Conservation (phyloP, 345 rosid genomes). For the Hibiscus trionum region DNA sequence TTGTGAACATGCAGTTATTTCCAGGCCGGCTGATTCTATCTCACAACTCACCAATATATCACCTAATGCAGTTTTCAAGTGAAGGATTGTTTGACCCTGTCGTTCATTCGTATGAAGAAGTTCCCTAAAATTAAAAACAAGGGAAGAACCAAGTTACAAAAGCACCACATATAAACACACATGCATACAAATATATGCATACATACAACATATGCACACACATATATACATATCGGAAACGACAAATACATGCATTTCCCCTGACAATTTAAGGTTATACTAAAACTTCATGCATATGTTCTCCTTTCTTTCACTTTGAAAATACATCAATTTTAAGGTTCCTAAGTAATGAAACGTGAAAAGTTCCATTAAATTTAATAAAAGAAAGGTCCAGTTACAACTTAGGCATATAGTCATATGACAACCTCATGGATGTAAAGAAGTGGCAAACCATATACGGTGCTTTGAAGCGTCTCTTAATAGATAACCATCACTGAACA, state of each 20-base stretch:
- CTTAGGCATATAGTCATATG: not conserved
- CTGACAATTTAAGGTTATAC: not conserved
- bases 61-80: conserved; percentile 35
- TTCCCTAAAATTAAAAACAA: conserved; percentile 24
- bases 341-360: not conserved
- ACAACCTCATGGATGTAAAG: too few species aligned
- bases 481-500: too few species aligned
- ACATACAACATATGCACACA: too few species aligned
- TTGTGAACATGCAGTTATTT: conserved; percentile 58
- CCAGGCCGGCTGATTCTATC: conserved; percentile 67
- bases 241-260: not conserved
- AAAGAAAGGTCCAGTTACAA: not conserved
- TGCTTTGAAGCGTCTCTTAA: too few species aligned
- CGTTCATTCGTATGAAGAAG: conserved; percentile 42
- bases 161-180: not conserved
- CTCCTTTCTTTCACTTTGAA: not conserved
- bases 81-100: conserved; percentile 35
- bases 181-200: not conserved
- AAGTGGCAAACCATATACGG: too few species aligned
- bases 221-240: not conserved
- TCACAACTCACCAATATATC: conserved; percentile 52
- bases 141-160: not conserved
- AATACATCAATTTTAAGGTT: not conserved
- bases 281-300: not conserved
- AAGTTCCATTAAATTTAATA: not conserved